These are phyloP conservation scores for Sordariomycetes sp. DNA, from an alignment of 2,329 filamentous ascomycete species.

Conservation along the genomic window DNA sequence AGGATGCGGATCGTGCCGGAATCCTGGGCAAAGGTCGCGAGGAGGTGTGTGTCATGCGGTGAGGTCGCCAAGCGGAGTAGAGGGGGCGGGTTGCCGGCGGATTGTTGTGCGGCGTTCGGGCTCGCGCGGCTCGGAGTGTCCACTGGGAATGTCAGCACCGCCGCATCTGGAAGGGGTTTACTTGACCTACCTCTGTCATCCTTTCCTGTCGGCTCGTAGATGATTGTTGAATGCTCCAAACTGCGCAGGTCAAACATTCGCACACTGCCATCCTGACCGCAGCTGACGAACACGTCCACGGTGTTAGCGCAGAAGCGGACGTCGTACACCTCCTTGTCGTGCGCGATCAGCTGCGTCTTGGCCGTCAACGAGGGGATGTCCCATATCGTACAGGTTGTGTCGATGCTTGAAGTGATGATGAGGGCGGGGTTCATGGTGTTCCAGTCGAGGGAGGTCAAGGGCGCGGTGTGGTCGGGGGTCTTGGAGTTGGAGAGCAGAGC, in stretches of 20 bases:
- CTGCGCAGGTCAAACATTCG: constrained; percentile 98
- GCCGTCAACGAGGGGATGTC: constrained; percentile 96
- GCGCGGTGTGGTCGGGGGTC: constrained; percentile 94
- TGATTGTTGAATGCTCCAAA: constrained; percentile 96
- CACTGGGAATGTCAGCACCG: constrained; percentile 8
- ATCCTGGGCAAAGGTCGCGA: constrained; percentile 95
- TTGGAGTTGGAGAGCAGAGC: constrained; percentile 95
- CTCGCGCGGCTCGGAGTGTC: constrained; percentile 56
- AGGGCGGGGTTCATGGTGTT: constrained; percentile 94
- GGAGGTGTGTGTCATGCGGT: constrained; percentile 87
- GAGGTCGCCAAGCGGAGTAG: constrained; percentile 78
- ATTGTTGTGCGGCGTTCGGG: constrained; percentile 67
- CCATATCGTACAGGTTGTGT: constrained; percentile 99
- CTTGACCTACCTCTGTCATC: constrained; percentile 52
- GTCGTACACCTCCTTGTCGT: constrained; percentile 98
- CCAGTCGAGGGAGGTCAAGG: constrained; percentile 94
- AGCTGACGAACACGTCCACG: constrained; percentile 97
- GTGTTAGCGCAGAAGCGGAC: constrained; percentile 97
- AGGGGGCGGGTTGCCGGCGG: constrained; percentile 61
- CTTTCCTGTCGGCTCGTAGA: constrained; percentile 94
- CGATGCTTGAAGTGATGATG: constrained; percentile 97
- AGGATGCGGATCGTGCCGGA: constrained; percentile 88
- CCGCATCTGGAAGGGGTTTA: background rate
- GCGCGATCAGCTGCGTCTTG: constrained; percentile 95
- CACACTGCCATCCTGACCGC: constrained; percentile 93